Conservation (phyloP, 148 eudicot species). For the Spergularia marina region DNA sequence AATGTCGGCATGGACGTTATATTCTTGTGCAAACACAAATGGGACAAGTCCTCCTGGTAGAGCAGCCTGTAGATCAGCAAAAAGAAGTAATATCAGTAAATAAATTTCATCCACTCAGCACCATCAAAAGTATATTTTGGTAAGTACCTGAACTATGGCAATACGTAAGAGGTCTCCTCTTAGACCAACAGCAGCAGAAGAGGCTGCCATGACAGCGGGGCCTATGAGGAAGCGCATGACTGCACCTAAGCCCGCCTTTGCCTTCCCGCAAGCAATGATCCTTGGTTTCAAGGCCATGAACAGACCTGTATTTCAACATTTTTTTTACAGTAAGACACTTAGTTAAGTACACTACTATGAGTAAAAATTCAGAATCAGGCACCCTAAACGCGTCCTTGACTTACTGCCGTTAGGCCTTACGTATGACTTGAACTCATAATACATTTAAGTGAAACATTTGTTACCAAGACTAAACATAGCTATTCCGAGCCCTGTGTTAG, state of each 20-base stretch:
- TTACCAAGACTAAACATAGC: slow-evolving; percentile 92
- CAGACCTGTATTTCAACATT: slow-evolving; percentile 45
- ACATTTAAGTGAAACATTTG: no score
- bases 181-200: slow-evolving; percentile 64
- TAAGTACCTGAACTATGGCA: slow-evolving; percentile 70
- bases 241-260: slow-evolving; percentile 66
- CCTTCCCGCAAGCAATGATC: slow-evolving; percentile 79
- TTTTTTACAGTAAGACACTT: no score
- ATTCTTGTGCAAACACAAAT: slow-evolving; percentile 37
- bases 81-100: no score
- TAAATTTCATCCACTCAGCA: no score
- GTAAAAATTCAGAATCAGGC: neutral
- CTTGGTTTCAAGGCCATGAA: slow-evolving; percentile 86
- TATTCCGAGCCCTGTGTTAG: slow-evolving; percentile 92
- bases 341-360: no score
- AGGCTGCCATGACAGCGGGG: slow-evolving; percentile 85
- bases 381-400: no score
- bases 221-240: slow-evolving; percentile 66
- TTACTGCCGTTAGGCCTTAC: no score
- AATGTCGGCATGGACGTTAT: slow-evolving; percentile 35
- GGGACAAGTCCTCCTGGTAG: slow-evolving; percentile 36
- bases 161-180: slow-evolving; percentile 62
- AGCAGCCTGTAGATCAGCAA: slow-evolving; percentile 28
- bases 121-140: no score
- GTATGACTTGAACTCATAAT: no score